These are phyloP conservation scores for Astrothelium subdiscretum DNA, from an alignment of 495 filamentous ascomycete species.

Conservation along the genomic window DNA sequence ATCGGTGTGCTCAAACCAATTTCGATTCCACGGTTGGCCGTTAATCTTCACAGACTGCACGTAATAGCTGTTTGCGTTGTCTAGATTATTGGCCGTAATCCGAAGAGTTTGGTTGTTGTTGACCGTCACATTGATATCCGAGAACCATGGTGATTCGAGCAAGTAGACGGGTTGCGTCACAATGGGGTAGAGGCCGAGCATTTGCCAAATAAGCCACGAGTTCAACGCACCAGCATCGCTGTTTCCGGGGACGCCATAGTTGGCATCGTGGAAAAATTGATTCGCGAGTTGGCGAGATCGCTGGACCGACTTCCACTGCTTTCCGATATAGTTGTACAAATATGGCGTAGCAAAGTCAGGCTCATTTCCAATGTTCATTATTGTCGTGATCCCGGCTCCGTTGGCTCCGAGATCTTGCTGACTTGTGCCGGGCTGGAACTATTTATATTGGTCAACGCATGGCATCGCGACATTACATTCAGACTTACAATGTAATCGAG, in stretches of 20 bases:
- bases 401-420: conserved; percentile 23
- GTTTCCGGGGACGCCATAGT: conserved; percentile 26
- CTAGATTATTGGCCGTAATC: conserved; percentile 22
- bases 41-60: conserved; percentile 28
- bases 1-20: conserved; percentile 27
- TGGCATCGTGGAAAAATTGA: conserved; percentile 21
- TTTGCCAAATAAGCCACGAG: conserved; percentile 27
- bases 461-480: background rate
- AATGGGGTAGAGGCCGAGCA: conserved; percentile 30
- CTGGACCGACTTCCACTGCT: conserved; percentile 25
- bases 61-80: conserved; percentile 23
- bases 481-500: conserved; percentile 21
- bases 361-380: conserved; percentile 29
- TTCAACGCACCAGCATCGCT: conserved; percentile 27
- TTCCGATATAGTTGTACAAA: conserved; percentile 27
- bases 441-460: background rate
- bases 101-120: conserved; percentile 18
- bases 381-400: conserved; percentile 21
- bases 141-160: conserved; percentile 25
- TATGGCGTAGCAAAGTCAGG: conserved; percentile 28
- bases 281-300: conserved; percentile 17
- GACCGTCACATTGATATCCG: conserved; percentile 25
- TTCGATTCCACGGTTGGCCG: conserved; percentile 22
- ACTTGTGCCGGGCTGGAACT: conserved; percentile 21
- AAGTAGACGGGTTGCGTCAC: conserved; percentile 26